Evolutionary conservation across 257 asterid species (phyloP).

Genomic region (Ligustrum vulgare): DNA sequence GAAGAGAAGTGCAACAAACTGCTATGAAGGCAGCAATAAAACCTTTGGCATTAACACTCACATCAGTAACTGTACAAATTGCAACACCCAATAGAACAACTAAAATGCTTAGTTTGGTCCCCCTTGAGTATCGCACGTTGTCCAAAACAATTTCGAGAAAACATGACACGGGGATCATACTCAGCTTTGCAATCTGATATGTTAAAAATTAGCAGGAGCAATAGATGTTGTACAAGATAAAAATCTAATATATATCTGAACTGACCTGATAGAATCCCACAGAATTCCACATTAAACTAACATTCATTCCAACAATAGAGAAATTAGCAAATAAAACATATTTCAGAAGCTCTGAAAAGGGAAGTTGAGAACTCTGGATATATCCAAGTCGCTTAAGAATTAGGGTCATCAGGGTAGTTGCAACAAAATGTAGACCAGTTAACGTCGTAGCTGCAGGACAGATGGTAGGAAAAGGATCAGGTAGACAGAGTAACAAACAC

Average conservation of each 20-base stretch:
- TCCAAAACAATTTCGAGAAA: constrained; percentile 62
- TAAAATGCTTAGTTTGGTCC: constrained; percentile 63
- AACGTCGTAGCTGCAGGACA: constrained; percentile 62
- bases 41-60: constrained; percentile 64
- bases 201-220: constrained; percentile 12
- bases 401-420: constrained; percentile 57
- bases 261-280: constrained; percentile 77
- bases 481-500: constrained; percentile 13
- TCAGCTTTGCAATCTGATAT: constrained; percentile 70
- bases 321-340: constrained; percentile 61
- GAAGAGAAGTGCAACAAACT: constrained; percentile 66
- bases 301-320: constrained; percentile 77
- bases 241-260: neutral
- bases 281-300: constrained; percentile 76
- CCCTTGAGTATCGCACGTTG: constrained; percentile 57
- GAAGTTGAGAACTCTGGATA: constrained; percentile 56
- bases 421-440: constrained; percentile 67
- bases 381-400: constrained; percentile 53
- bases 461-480: constrained; percentile 10
- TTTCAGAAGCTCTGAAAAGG: constrained; percentile 50
- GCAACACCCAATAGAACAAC: constrained; percentile 69
- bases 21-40: constrained; percentile 66
- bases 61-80: constrained; percentile 69
- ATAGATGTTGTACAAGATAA: neutral
- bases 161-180: constrained; percentile 72